Base-by-base conservation (phyloP, 2,329 filamentous ascomycete species). In the Cadophora sp. region DNA sequence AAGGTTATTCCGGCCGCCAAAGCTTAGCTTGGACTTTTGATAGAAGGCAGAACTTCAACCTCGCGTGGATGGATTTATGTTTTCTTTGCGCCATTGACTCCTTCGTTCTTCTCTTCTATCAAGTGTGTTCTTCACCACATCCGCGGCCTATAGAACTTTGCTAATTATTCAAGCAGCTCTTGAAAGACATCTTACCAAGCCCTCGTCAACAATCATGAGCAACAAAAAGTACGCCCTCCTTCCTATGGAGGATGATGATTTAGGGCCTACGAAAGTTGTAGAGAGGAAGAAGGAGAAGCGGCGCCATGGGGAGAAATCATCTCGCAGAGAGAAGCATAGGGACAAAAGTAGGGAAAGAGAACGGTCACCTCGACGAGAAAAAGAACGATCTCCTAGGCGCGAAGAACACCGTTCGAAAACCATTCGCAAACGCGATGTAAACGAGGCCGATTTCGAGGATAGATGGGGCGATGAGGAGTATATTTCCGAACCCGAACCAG, bases 381-480 rank as follows among this genome's bases (percentile, higher is more conserved):
- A 68, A 63, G 71, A 76, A 73, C 77, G 76, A 27, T 79, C 78
- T 0, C 73, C 75, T 8, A 71, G 78, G 8, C 81, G 83, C 47
- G 78, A 76, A 60, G 66, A 66, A 22, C 79, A 80, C 66, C 80
- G 80, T 30, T 80, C 81, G 18, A 86, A 83, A 75, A 85, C 85
- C 68, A 76, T 85, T 56, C 80, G 86, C 64, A 80, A 80, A 66
- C 79, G 82, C 68, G 82, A 83, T 59, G 74, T 75, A 6, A 83
- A 81, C 47, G 87, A 91, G 69, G 83, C 80, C 39, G 87, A 91
- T 70, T 90, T 91, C 71, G 91, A 94, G 58, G 91, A 94, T 74
- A 83, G 91, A 63, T 96, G 93, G 93, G 93, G 89, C 0, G 92
- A 96, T 73, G 91, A 94, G 75, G 91, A 92, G 72, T 81, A 82